Percentiles rank a stretch among this genome's conserved stretches.
These are phyloP conservation scores for Pontederia paniculata DNA, from an alignment of 176 grass and related monocot genomes.

Conservation along the genomic window DNA sequence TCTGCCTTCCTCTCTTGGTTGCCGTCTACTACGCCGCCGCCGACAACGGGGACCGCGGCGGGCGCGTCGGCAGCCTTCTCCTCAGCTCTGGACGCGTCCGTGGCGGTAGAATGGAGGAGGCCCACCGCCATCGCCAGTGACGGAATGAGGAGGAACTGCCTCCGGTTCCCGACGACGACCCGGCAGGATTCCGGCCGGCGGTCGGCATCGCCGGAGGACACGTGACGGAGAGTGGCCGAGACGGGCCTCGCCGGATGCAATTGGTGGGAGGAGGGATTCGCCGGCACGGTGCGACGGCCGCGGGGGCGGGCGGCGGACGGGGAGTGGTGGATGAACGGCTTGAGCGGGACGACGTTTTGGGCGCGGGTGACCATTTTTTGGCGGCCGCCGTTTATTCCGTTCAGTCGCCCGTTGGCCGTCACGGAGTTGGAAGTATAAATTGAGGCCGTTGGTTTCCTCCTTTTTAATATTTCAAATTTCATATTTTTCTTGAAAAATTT, in stretches of 20 bases:
- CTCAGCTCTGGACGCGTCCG: conserved; percentile 30
- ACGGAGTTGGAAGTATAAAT: no score
- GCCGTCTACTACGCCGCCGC: neutral
- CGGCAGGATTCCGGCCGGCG: neutral
- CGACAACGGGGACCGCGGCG: conserved; percentile 3
- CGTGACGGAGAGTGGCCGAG: conserved; percentile 19
- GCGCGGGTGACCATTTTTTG: neutral
- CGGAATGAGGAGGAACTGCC: conserved; percentile 61
- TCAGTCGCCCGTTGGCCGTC: no score
- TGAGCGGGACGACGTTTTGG: conserved; percentile 4
- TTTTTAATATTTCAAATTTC: no score
- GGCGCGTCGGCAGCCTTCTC: conserved; percentile 4
- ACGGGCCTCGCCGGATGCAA: neutral
- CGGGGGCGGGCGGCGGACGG: no score
- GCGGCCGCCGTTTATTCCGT: no score
- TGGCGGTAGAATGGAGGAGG: conserved; percentile 34
- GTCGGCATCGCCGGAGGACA: conserved; percentile 12
- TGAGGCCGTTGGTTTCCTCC: no score
- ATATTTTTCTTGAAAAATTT: no score
- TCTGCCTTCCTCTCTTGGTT: neutral
- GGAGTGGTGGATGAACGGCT: neutral
- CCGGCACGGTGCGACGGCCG: neutral
- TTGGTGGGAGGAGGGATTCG: neutral
- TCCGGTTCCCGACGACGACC: conserved; percentile 6
- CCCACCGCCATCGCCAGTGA: conserved; percentile 41